Evolutionary conservation across 768 basidiomycete species (phyloP).

Genomic region (Mycena polygramma): DNA sequence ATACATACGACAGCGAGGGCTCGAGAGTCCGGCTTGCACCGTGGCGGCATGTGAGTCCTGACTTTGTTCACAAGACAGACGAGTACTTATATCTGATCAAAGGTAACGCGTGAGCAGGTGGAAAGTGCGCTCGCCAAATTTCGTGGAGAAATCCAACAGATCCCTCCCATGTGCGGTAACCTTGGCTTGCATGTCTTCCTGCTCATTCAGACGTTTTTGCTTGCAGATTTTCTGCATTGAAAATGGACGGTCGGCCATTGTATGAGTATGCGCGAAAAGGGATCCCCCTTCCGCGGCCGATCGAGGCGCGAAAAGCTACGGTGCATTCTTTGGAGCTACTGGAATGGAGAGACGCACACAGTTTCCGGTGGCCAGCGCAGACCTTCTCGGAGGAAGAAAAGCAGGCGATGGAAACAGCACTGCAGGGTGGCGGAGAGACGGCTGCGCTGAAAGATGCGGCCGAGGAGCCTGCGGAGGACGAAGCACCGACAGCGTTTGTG

Average conservation of each 20-base stretch:
- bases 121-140: constrained; percentile 79
- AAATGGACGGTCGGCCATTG: constrained; percentile 97
- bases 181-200: constrained; percentile 6
- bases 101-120: constrained; percentile 74
- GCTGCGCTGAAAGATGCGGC: constrained; percentile 56
- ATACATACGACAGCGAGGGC: constrained; percentile 94
- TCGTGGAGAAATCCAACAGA: constrained; percentile 89
- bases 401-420: constrained; percentile 73
- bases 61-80: not conserved
- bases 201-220: constrained; percentile 25
- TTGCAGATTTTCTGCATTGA: constrained; percentile 93
- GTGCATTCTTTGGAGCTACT: constrained; percentile 85
- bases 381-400: constrained; percentile 77
- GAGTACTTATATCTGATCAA: not conserved
- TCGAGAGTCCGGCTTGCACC: constrained; percentile 80
- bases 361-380: constrained; percentile 82
- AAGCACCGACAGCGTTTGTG: constrained; percentile 82
- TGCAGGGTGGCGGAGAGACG: constrained; percentile 62
- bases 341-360: constrained; percentile 86
- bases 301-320: constrained; percentile 86
- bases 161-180: constrained; percentile 86
- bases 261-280: constrained; percentile 96
- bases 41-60: constrained; percentile 77
- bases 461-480: constrained; percentile 46
- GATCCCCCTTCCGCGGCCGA: constrained; percentile 93